phyloP scores from a whole-genome alignment of 1,139 yeast species.

The Pichia sp. region DNA sequence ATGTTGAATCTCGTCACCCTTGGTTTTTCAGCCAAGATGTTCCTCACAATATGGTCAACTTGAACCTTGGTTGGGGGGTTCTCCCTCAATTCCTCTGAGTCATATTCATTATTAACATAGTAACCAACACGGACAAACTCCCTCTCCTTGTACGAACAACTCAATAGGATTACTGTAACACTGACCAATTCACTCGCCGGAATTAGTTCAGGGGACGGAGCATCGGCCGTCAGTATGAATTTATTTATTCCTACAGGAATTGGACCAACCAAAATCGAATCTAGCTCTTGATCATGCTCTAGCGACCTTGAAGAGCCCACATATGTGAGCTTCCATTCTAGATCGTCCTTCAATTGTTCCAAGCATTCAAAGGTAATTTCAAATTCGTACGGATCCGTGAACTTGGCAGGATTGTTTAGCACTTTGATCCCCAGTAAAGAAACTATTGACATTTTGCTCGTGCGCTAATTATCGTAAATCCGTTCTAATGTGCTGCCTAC shows the following conservation, averaged over 20 bases:
- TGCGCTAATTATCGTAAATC: too few species aligned
- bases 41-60: slow-evolving; percentile 90
- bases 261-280: slow-evolving; percentile 93
- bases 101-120: slow-evolving; percentile 95
- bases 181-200: slow-evolving; percentile 94
- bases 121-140: slow-evolving; percentile 97
- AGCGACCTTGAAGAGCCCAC: slow-evolving; percentile 91
- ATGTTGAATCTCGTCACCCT: slow-evolving; percentile 94
- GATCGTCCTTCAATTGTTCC: slow-evolving; percentile 86
- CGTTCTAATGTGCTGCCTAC: too few species aligned
- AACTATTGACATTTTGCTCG: slow-evolving; percentile 68
- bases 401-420: slow-evolving; percentile 90
- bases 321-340: slow-evolving; percentile 95
- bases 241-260: slow-evolving; percentile 96
- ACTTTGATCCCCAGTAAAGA: slow-evolving; percentile 89
- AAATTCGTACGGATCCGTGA: slow-evolving; percentile 89
- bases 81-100: slow-evolving; percentile 84
- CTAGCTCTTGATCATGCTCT: slow-evolving; percentile 95
- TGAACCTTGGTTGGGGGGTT: slow-evolving; percentile 93
- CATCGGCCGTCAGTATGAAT: slow-evolving; percentile 89
- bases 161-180: slow-evolving; percentile 86
- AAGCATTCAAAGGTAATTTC: slow-evolving; percentile 96
- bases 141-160: slow-evolving; percentile 88
- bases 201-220: slow-evolving; percentile 91
- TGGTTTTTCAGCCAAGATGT: slow-evolving; percentile 94